Conservation (phyloP, 345 rosid genomes). For the Gossypium raimondii region DNA sequence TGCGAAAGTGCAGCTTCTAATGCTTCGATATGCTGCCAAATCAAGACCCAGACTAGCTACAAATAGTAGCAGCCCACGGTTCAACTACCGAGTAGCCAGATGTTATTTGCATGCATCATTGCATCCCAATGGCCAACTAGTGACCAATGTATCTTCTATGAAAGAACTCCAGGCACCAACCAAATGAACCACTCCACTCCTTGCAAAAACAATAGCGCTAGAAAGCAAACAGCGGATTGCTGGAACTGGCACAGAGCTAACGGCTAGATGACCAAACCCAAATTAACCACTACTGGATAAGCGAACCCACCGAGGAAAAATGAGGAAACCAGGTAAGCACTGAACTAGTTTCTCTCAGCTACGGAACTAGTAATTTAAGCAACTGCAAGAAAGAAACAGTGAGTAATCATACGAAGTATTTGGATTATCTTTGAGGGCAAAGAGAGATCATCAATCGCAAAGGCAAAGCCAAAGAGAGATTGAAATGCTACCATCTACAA, state of each 20-base stretch:
- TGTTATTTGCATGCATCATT: too few species aligned
- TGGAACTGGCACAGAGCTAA: background rate
- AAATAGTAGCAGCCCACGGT: too few species aligned
- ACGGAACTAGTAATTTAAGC: background rate
- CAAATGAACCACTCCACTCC: background rate
- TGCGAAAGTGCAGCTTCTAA: background rate
- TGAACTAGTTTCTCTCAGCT: background rate
- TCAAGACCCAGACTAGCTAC: background rate
- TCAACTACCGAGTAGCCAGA: conserved; percentile 31
- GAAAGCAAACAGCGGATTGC: background rate
- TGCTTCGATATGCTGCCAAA: background rate
- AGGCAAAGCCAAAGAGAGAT: conserved; percentile 31
- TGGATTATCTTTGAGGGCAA: background rate
- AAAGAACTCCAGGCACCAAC: background rate
- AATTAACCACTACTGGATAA: background rate
- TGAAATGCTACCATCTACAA: conserved; percentile 67
- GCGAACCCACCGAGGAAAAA: background rate
- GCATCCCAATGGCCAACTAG: too few species aligned
- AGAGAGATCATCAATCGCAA: background rate
- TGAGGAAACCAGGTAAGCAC: background rate
- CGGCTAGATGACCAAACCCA: background rate
- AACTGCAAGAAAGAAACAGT: background rate
- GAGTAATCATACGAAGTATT: background rate
- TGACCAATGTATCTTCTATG: background rate
- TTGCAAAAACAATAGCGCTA: background rate